Conservation (phyloP, 805 yeast species). For the Ogataea polymorpha region DNA sequence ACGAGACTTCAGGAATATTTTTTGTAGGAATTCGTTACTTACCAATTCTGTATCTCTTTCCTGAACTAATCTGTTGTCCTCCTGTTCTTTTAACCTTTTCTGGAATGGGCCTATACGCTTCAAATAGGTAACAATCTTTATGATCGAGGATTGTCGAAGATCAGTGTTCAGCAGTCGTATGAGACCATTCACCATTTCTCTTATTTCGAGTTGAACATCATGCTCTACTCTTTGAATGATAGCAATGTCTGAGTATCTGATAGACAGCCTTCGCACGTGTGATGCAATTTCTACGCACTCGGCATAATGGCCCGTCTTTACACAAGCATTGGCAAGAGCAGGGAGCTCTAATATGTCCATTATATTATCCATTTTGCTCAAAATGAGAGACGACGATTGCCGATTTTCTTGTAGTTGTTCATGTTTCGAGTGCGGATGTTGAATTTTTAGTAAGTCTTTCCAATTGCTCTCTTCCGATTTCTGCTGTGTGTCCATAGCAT, state of each 20-base stretch:
- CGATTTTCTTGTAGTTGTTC: slow-evolving; percentile 9
- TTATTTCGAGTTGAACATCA: slow-evolving; percentile 54
- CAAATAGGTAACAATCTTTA: slow-evolving; percentile 75
- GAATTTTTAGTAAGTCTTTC: slow-evolving; percentile 23
- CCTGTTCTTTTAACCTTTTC: slow-evolving; percentile 1
- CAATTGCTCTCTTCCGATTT: slow-evolving; percentile 18
- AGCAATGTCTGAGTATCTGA: slow-evolving; percentile 62
- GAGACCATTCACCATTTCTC: slow-evolving; percentile 63
- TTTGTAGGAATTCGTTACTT: slow-evolving; percentile 39
- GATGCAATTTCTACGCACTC: slow-evolving; percentile 85
- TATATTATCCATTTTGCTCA: slow-evolving; percentile 65
- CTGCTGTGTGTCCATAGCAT: slow-evolving; percentile 7
- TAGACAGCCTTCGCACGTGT: slow-evolving; percentile 63
- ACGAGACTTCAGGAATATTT: slow-evolving; percentile 65
- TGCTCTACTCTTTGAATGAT: slow-evolving; percentile 48
- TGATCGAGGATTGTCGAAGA: slow-evolving; percentile 70
- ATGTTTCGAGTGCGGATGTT: slow-evolving; percentile 14
- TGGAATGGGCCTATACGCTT: slow-evolving; percentile 59
- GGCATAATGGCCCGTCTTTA: slow-evolving; percentile 79
- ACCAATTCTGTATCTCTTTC: slow-evolving; percentile 2
- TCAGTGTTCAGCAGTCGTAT: slow-evolving; percentile 70
- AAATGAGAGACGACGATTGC: slow-evolving; percentile 36
- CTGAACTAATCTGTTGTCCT: slow-evolving; percentile 6
- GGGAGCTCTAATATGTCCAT: slow-evolving; percentile 84
- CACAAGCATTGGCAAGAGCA: slow-evolving; percentile 76